Evolutionary conservation across 1,284 basidiomycete species (phyloP).

Genomic region (Cystobasidium pallidum): DNA sequence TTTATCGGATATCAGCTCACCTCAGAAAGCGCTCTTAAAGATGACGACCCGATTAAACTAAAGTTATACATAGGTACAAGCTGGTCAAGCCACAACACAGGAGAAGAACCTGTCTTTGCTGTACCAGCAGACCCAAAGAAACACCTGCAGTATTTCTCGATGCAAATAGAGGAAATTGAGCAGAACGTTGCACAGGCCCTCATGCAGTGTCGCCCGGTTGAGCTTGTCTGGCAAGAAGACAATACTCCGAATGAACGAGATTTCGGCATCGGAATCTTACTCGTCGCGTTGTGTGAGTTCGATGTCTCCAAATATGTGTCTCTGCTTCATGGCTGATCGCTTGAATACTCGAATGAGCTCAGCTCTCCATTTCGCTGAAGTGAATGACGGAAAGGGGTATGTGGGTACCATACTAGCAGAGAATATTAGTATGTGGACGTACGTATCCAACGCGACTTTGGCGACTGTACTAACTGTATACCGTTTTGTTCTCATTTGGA

Average conservation of each 20-base stretch:
- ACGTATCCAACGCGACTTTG: too few relatives aligned
- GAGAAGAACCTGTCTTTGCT: background rate
- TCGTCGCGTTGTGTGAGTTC: background rate
- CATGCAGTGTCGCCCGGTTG: background rate
- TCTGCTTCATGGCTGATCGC: background rate
- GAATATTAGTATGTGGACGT: background rate
- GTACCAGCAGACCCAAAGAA: conserved; percentile 19
- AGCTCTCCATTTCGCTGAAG: conserved; percentile 19
- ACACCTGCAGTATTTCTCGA: conserved; percentile 15
- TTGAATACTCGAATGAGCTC: background rate
- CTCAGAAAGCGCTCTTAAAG: background rate
- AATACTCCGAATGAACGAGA: conserved; percentile 21
- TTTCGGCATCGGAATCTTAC: background rate
- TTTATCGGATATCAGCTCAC: background rate
- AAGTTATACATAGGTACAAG: background rate
- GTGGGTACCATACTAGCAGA: background rate
- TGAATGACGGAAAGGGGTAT: background rate
- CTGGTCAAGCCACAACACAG: background rate
- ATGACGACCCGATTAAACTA: too few relatives aligned
- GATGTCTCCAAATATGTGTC: background rate
- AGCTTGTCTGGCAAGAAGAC: background rate
- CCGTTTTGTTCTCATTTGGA: too few relatives aligned
- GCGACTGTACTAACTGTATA: too few relatives aligned
- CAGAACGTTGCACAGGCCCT: background rate
- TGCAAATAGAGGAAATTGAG: background rate